A percentile compares a stretch with the other conserved stretches of the same genome.
These are phyloP conservation scores for Apiospora rasikravindrae DNA, from an alignment of 2,329 filamentous ascomycete species.

Conservation along the genomic window DNA sequence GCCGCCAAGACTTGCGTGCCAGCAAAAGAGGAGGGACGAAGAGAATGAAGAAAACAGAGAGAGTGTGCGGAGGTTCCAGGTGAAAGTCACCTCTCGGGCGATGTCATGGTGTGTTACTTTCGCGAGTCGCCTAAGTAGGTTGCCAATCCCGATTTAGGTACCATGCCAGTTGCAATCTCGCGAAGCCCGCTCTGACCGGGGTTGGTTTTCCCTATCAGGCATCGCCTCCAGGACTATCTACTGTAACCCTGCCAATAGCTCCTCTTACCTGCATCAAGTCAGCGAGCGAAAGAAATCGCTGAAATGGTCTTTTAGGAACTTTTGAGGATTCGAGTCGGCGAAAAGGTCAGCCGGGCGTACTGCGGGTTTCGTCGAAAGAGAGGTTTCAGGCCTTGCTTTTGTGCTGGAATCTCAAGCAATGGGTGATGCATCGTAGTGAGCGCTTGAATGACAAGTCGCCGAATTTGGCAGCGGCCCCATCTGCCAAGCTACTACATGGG, in stretches of 20 bases:
- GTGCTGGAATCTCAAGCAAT: too few relatives aligned
- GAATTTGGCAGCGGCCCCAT: not conserved
- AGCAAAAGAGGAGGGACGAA: not conserved
- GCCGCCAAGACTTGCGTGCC: constrained; percentile 24
- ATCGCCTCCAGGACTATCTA: constrained; percentile 11
- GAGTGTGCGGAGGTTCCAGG: not conserved
- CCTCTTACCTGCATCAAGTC: not conserved
- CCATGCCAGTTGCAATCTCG: constrained; percentile 15
- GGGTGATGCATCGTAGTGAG: not conserved
- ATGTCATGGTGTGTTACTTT: constrained; percentile 10
- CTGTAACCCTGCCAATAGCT: constrained; percentile 7
- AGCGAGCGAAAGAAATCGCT: not conserved
- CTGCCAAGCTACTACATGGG: not conserved
- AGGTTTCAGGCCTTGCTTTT: not conserved
- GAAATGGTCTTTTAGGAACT: not conserved
- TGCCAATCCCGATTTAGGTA: not conserved
- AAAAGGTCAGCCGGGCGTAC: not conserved
- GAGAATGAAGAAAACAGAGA: not conserved
- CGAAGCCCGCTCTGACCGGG: constrained; percentile 15
- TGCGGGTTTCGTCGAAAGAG: not conserved
- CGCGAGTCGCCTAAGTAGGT: constrained; percentile 7
- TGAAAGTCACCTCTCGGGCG: not conserved
- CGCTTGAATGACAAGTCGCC: not conserved
- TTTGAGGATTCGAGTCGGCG: not conserved
- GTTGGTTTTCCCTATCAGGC: not conserved